Evolutionary conservation across 1,284 basidiomycete species (phyloP).

Genomic region (Pseudozyma tsukubaensis): DNA sequence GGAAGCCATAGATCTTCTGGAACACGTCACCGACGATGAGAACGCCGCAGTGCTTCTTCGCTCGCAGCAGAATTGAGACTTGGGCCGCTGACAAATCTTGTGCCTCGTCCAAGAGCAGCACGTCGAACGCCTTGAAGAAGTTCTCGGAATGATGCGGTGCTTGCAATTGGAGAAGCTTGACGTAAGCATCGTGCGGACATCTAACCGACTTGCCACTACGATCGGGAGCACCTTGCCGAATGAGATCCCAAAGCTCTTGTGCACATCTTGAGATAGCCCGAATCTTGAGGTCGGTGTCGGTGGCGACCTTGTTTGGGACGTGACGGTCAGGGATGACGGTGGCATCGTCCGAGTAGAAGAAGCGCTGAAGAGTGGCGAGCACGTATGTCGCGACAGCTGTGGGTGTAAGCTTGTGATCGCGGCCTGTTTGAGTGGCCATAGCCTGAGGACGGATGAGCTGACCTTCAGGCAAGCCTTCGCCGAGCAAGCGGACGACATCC

Average conservation of each 20-base stretch:
- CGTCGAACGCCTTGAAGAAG: slow-evolving; percentile 54
- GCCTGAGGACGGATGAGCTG: slow-evolving; percentile 26
- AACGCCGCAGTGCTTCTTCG: slow-evolving; percentile 56
- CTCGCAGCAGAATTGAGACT: slow-evolving; percentile 54
- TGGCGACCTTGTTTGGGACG: slow-evolving; percentile 49
- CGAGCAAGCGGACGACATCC: slow-evolving; percentile 52
- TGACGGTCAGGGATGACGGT: slow-evolving; percentile 46
- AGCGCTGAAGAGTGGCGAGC: slow-evolving; percentile 55
- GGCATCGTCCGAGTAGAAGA: slow-evolving; percentile 58
- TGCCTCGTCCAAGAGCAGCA: slow-evolving; percentile 62
- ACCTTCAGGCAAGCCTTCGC: slow-evolving; percentile 50
- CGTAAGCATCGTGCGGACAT: slow-evolving; percentile 64
- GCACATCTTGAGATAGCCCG: slow-evolving; percentile 44
- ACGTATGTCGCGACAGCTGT: slow-evolving; percentile 62
- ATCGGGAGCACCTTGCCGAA: slow-evolving; percentile 39
- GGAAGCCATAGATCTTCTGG: slow-evolving; percentile 66
- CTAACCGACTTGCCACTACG: slow-evolving; percentile 42
- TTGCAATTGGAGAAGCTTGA: slow-evolving; percentile 61
- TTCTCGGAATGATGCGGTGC: slow-evolving; percentile 42
- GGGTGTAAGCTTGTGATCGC: slow-evolving; percentile 45
- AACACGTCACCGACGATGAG: slow-evolving; percentile 63
- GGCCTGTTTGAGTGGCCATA: slow-evolving; percentile 31
- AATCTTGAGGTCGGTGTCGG: slow-evolving; percentile 53
- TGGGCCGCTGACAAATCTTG: slow-evolving; percentile 64
- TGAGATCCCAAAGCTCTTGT: slow-evolving; percentile 54